Base-by-base conservation (phyloP, 1,284 basidiomycete species). In the Testicularia cyperi region DNA sequence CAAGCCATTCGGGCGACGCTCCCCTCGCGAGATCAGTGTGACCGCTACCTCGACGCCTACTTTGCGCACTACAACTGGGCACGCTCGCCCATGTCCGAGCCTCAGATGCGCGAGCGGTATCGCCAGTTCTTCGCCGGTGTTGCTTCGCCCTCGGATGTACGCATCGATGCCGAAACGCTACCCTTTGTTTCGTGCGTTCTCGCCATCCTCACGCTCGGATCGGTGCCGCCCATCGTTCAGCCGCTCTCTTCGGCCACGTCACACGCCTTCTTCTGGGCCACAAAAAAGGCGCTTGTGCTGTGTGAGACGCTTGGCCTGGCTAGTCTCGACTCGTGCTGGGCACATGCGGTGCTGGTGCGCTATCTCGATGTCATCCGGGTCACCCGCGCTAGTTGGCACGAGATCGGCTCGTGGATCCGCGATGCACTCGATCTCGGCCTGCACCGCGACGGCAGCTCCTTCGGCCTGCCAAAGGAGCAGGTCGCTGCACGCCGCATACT, bases 51-150 rank as follows among this genome's bases (percentile, higher is more conserved):
- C 38, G 60, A 63, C 22, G 53, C 48, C 20, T 63, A 53, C 36
- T 63, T 63, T 44, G 53, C 53, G 4, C 49, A 56, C 21, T 63
- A 63, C 45, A 63, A 57, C 27, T 63, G 60, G 60, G 47, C 60
- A 0, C 44, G 60, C n/a, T 36, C 51, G 14, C 60, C 60, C 3
- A n/a, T 63, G 21, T 45, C 38, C 29, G 60, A 56, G 16, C 33
- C 37, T 3, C 40, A 48, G 6, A 14, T 57, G n/a, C 53, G 60
- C 18, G 53, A 63, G 12, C 40, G 54, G 2, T 63, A 53, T 34
- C 48, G 60, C 1, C 48, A 49, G 13, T 56, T 63, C 12, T 44
- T 63, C 7, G 53, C 54, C 3, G 45, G 47, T 8, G 48, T 54
- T 2, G 48, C 52, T 0, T 42, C 26, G 20, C 60, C 54, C 4